A percentile compares a stretch with the other conserved stretches of the same genome.
phyloP scores from a whole-genome alignment of 805 yeast species.

The Metschnikowia drakensbergensis region DNA sequence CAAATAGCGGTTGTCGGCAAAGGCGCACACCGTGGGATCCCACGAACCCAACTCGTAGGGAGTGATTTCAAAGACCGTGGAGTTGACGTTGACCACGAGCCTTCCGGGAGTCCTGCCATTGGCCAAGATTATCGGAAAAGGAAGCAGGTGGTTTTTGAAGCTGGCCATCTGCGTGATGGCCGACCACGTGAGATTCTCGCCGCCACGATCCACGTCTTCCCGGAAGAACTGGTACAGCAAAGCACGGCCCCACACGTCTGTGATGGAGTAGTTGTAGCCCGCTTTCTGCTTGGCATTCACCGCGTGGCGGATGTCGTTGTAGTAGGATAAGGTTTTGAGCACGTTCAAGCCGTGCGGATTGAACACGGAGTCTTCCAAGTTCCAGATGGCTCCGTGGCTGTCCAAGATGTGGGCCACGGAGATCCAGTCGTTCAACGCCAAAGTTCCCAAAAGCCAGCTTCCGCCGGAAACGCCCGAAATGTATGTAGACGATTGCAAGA shows the following conservation, averaged over 20 bases:
- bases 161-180: conserved; percentile 21
- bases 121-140: conserved; percentile 64
- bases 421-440: conserved; percentile 37
- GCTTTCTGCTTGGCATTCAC: conserved; percentile 12
- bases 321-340: conserved; percentile 38
- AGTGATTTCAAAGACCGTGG: conserved; percentile 50
- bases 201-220: conserved; percentile 12
- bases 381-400: conserved; percentile 51
- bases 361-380: conserved; percentile 56
- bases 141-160: conserved; percentile 47
- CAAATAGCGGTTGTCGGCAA: conserved; percentile 27
- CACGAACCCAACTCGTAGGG: conserved; percentile 42
- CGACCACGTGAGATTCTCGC: conserved; percentile 23
- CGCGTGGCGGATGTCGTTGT: conserved; percentile 10
- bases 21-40: conserved; percentile 36
- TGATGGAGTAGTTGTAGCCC: conserved; percentile 15
- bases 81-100: conserved; percentile 52
- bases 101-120: conserved; percentile 65
- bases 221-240: conserved; percentile 16
- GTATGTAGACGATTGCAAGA: conserved; percentile 15
- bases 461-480: conserved; percentile 18
- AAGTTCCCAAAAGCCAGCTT: conserved; percentile 17
- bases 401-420: conserved; percentile 29
- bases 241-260: conserved; percentile 21
- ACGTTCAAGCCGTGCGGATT: conserved; percentile 62